Evolutionary conservation across 805 yeast species (phyloP), one percentile per base, ranked within the genome.

Genomic region (Ogataea ramenticola): DNA sequence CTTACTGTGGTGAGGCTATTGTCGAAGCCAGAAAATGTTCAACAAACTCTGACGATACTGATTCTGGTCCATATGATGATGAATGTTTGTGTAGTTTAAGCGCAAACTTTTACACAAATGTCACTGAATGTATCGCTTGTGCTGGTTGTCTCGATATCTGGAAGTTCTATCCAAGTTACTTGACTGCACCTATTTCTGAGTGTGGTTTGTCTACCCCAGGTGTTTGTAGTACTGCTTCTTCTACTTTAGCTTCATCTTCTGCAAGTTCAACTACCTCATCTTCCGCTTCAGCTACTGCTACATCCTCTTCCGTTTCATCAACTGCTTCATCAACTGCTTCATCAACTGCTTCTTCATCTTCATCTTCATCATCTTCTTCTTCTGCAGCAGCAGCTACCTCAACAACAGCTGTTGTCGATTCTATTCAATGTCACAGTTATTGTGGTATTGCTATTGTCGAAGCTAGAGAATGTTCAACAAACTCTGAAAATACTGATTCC

Each of bases 41-140:
- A 24, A 6, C 10, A 10, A 24, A 24, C 41, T 40, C 43, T 20
- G 42, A 41, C 20, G 45, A 36, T 19, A 34, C 27, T 1, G 60
- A 57, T 41, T 26, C 43, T 20, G 61, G 63, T 21, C 61, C 65
- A 35, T 64, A 58, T 53, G 60, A 60, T 49, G 34, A 47, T 32
- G 42, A 49, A n/a, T 62, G 68, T 54, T 51, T 66, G 36, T 66
- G 71, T 62, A 39, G 51, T n/a, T 37, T 43, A 0, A 64, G 39
- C 36, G 41, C 64, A 29, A 29, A 46, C 9, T 66, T 66, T 57
- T 15, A 54, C 37, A 32, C 43, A 9, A 49, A 55, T 37, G 64
- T 64, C 47, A 48, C 52, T 12, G 48, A 50, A 7, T 66, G 71
- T 56, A 55, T 66, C 50, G 65, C 54, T 41, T 66, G 33, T 39